phyloP scores from a whole-genome alignment of 2,329 filamentous ascomycete species.

The Lojkania enalia region DNA sequence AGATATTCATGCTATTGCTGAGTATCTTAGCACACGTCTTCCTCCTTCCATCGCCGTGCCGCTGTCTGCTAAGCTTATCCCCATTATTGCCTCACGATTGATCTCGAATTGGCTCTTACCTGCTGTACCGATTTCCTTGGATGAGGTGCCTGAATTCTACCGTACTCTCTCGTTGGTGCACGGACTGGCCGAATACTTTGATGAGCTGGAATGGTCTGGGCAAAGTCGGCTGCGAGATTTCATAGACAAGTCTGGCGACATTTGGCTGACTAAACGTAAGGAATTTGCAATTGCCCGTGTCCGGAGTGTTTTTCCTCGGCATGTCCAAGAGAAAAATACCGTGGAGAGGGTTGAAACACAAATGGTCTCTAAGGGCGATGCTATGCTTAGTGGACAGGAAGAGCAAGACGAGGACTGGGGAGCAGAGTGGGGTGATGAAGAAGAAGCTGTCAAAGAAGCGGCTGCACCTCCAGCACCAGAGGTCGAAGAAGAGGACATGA shows the following conservation, averaged over 20 bases:
- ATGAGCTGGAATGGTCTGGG: constrained; percentile 64
- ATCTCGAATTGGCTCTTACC: constrained; percentile 75
- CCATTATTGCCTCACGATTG: constrained; percentile 67
- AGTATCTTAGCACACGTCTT: constrained; percentile 56
- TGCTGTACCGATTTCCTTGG: constrained; percentile 73
- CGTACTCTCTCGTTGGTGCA: constrained; percentile 66
- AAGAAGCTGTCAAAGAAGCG: constrained; percentile 16
- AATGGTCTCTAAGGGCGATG: constrained; percentile 70
- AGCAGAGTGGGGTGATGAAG: constrained; percentile 73
- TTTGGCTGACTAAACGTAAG: constrained; percentile 84
- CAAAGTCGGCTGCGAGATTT: constrained; percentile 71
- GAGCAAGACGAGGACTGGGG: constrained; percentile 69
- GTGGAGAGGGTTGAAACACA: constrained; percentile 88
- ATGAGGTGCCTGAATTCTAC: constrained; percentile 73
- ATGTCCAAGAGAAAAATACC: constrained; percentile 66
- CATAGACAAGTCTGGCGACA: constrained; percentile 75
- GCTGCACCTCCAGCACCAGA: constrained; percentile 17
- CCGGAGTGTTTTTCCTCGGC: constrained; percentile 67
- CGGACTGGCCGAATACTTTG: constrained; percentile 66
- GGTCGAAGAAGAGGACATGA: constrained; percentile 53
- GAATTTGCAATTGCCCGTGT: constrained; percentile 78
- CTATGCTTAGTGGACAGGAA: constrained; percentile 60
- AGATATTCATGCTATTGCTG: constrained; percentile 47
- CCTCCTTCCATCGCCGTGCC: constrained; percentile 54
- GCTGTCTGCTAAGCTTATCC: constrained; percentile 72